Percentiles rank a stretch among this genome's conserved stretches.
Evolutionary conservation across 805 yeast species (phyloP).

Genomic region (Yarrowia sp.): DNA sequence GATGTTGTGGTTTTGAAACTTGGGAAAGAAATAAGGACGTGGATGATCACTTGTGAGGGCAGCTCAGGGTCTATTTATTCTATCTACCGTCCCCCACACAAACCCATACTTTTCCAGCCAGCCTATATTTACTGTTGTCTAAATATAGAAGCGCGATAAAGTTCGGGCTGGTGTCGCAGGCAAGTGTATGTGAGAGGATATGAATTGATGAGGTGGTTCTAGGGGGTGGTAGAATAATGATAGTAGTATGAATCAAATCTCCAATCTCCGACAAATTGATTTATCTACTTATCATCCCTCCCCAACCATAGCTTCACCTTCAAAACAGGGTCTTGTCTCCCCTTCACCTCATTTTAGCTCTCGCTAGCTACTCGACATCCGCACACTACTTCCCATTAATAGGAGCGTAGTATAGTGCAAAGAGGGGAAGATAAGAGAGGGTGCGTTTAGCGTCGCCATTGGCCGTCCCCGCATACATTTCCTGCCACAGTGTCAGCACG

Average conservation of each 20-base stretch:
- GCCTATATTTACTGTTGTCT: constrained; percentile 36
- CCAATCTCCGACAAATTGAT: too few relatives aligned
- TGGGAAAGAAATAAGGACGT: not conserved
- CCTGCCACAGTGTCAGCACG: too few relatives aligned
- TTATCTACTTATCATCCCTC: too few relatives aligned
- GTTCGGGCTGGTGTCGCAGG: constrained; percentile 27
- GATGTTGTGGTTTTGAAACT: not conserved
- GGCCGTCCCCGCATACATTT: too few relatives aligned
- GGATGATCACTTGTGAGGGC: not conserved
- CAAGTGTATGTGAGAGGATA: not conserved
- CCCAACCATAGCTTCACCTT: too few relatives aligned
- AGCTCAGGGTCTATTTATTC: not conserved
- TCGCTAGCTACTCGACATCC: not conserved
- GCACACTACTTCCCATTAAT: not conserved
- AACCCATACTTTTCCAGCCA: constrained; percentile 25
- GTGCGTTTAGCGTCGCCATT: not conserved
- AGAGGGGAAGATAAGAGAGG: constrained; percentile 21
- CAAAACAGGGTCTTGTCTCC: too few relatives aligned
- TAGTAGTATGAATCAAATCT: too few relatives aligned
- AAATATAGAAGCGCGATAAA: constrained; percentile 22
- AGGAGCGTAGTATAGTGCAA: constrained; percentile 12
- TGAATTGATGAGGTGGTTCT: not conserved
- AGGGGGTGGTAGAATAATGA: too few relatives aligned
- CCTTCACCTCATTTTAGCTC: too few relatives aligned
- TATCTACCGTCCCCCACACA: not conserved